Evolutionary conservation across 257 asterid species (phyloP), one percentile per base, ranked within the genome.

Genomic region (Ophiorrhiza pumila): DNA sequence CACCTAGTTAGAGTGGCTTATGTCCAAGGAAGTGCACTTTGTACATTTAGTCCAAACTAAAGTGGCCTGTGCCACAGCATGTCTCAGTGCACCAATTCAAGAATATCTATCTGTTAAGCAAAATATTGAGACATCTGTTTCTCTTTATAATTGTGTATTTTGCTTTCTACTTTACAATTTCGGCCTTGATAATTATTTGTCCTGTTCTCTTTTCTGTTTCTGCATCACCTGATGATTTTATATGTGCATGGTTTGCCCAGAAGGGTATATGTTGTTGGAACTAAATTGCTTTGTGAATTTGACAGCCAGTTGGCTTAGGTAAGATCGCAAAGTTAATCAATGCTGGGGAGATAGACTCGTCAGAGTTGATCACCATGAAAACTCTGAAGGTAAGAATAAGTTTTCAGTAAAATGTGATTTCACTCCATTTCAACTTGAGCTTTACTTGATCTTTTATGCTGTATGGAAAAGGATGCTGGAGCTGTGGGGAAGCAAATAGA

Each of bases 261-360:
- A 67, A 53, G 41, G 27, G n/a, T 22, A 7, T 58, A 45, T 45
- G 18, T 61, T 29, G 32, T 29, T 49, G 23, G 25, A 59, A 22
- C 49, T 42, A 20, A 41, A 47, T 37, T 65, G 55, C 41, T 67
- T 72, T 52, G 39, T 74, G 29, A 12, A 69, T 75, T 29, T 71
- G 68, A 74, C 97, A 95, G 99, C 98, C 99, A 46, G 96, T 88
- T 71, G 98, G 99, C 45, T 74, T 91, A 62, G 99, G 98, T 68
- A 94, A 92, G 86, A 90, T 91, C 37, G 97, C 97, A 43, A 88
- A 84, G 78, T 91, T 90, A 68, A 95, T 95, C 76, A 95, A 95
- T 86, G 95, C 92, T 34, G 97, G 97, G 84, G 86, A 90, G 81
- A 94, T 91, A 64, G 99, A 94, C 80, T 94, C 99, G 31, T 94